Evolutionary conservation across 1,139 yeast genomes (phyloP).

Genomic region (Taphrina deformans): DNA sequence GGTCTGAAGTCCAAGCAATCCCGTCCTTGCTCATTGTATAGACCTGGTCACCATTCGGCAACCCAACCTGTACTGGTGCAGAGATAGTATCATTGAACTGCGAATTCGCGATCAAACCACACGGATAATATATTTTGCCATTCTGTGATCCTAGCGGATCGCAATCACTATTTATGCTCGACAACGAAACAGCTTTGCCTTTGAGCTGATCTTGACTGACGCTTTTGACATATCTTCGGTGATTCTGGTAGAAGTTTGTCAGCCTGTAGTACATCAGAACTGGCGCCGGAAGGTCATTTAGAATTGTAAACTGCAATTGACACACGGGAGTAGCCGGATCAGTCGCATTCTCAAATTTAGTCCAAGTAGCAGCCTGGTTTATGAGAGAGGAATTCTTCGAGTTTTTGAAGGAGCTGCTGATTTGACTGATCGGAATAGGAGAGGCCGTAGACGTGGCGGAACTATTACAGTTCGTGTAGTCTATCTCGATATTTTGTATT

Average conservation of each 20-base stretch:
- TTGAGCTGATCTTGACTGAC: conserved; percentile 86
- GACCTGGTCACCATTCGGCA: conserved; percentile 43
- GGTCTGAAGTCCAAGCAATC: conserved; percentile 85
- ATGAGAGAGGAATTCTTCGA: conserved; percentile 13
- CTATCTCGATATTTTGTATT: conserved; percentile 76
- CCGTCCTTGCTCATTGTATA: conserved; percentile 60
- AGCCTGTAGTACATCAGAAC: conserved; percentile 77
- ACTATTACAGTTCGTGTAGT: conserved; percentile 71
- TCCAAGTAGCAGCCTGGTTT: conserved; percentile 25
- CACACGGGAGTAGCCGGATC: conserved; percentile 58
- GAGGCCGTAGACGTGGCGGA: conserved; percentile 54
- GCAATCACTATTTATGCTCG: conserved; percentile 72
- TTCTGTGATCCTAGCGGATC: conserved; percentile 67
- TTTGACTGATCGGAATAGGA: conserved; percentile 64
- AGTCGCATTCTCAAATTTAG: conserved; percentile 10
- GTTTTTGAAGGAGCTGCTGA: conserved; percentile 43
- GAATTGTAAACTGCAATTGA: conserved; percentile 73
- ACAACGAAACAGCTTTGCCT: conserved; percentile 64
- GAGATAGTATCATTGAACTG: conserved; percentile 81
- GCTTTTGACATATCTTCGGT: conserved; percentile 87
- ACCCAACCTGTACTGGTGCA: conserved; percentile 55
- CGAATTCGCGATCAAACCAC: conserved; percentile 94
- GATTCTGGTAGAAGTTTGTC: conserved; percentile 85
- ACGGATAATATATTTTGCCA: conserved; percentile 70
- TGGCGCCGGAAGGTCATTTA: conserved; percentile 71